Percentiles rank a stretch among this genome's conserved stretches.
phyloP scores from a whole-genome alignment of 306 rosid genomes.

The Dryas drummondii region DNA sequence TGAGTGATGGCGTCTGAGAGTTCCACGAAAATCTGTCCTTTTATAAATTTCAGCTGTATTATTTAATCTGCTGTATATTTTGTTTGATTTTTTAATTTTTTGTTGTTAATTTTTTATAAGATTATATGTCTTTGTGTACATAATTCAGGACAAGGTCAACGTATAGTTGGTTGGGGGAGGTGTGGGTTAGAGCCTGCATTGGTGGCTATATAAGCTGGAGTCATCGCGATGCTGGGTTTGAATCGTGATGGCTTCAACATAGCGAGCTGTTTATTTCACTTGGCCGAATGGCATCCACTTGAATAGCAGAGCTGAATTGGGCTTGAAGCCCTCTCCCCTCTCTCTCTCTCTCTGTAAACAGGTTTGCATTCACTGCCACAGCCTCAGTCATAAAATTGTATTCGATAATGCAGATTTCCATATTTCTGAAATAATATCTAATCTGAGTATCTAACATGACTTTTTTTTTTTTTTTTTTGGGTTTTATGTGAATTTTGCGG shows the following conservation, averaged over 20 bases:
- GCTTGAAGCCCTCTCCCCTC: constrained; percentile 57
- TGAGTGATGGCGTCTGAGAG: constrained; percentile 38
- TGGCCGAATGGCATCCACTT: constrained; percentile 96
- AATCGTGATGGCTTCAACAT: constrained; percentile 48
- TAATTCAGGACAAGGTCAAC: constrained; percentile 65
- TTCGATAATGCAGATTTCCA: neutral
- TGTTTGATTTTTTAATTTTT: constrained; percentile 18
- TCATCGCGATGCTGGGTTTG: constrained; percentile 63
- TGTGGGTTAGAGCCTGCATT: constrained; percentile 55
- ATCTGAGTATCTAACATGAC: too few relatives aligned
- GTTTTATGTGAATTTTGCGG: constrained; percentile 14
- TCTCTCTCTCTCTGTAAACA: constrained; percentile 29
- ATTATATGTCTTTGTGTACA: constrained; percentile 15
- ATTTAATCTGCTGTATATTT: constrained; percentile 13
- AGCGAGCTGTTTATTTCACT: constrained; percentile 57
- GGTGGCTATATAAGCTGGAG: constrained; percentile 60
- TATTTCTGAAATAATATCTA: constrained; percentile 1
- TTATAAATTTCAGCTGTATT: constrained; percentile 18
- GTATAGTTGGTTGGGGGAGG: constrained; percentile 48
- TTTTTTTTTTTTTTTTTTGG: neutral
- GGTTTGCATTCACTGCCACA: constrained; percentile 42
- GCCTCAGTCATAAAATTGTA: neutral
- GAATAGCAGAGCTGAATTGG: constrained; percentile 60
- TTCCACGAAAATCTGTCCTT: constrained; percentile 28
- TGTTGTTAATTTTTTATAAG: neutral